Percentiles rank a stretch among this genome's conserved stretches.
These are phyloP conservation scores for Monascus purpureus DNA, from an alignment of 495 filamentous ascomycete genomes.

Conservation along the genomic window DNA sequence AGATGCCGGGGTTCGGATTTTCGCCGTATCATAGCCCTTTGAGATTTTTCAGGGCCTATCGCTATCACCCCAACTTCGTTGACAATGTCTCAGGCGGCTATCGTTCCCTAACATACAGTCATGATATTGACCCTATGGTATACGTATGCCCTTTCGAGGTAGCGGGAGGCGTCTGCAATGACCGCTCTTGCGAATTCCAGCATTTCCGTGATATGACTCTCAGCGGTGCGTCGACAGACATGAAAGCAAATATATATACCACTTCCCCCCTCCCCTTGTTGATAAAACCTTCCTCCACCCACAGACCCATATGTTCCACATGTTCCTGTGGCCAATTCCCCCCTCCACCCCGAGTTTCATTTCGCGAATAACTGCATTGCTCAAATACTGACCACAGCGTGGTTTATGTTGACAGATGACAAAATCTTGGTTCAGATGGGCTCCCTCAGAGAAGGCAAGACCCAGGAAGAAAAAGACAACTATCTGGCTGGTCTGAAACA, in stretches of 20 bases:
- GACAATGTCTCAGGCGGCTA: conserved; percentile 59
- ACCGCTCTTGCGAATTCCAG: conserved; percentile 53
- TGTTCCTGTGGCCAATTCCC: too few relatives aligned
- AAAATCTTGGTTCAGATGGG: conserved; percentile 75
- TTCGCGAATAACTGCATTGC: too few relatives aligned
- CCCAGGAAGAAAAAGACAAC: conserved; percentile 49
- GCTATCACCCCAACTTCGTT: conserved; percentile 67
- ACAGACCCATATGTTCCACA: too few relatives aligned
- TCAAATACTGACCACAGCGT: conserved; percentile 47
- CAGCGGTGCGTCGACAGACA: conserved; percentile 62
- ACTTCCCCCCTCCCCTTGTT: conserved; percentile 5
- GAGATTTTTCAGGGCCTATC: conserved; percentile 70
- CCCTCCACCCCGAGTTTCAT: too few relatives aligned
- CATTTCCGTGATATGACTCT: conserved; percentile 67
- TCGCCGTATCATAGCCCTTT: conserved; percentile 73
- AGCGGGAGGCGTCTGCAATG: conserved; percentile 62
- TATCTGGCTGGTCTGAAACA: conserved; percentile 65
- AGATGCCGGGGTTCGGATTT: conserved; percentile 28
- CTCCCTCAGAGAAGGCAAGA: conserved; percentile 52
- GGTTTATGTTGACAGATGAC: conserved; percentile 56
- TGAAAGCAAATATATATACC: conserved; percentile 21
- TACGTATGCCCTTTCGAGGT: conserved; percentile 63
- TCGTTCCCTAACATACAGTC: conserved; percentile 84
- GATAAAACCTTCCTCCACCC: too few relatives aligned
- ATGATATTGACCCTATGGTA: conserved; percentile 62